Percentiles rank a stretch among this genome's conserved stretches.
Conservation (phyloP, 1,284 basidiomycete genomes). For the Microbotryum scabiosae region DNA sequence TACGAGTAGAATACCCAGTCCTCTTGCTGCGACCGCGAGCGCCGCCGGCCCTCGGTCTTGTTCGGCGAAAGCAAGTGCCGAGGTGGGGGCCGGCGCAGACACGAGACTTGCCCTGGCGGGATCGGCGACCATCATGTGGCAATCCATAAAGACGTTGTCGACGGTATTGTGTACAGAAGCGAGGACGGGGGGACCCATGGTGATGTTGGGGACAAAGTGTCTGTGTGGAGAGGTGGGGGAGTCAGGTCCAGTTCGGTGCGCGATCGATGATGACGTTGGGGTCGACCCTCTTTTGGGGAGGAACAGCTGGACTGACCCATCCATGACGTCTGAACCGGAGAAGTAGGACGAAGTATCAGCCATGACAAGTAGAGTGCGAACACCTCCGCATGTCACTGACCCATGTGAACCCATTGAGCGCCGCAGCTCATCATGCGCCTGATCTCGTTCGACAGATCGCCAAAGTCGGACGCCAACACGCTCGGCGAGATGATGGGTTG, state of each 20-base stretch:
- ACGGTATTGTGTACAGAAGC: constrained; percentile 79
- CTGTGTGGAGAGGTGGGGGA: constrained; percentile 43
- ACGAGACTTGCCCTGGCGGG: constrained; percentile 63
- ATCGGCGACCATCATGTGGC: constrained; percentile 99
- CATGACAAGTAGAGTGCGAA: background rate
- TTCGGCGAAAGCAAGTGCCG: too few species aligned
- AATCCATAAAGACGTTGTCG: constrained; percentile 98
- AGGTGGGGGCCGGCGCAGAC: background rate
- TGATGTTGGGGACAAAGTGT: constrained; percentile 98
- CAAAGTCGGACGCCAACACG: constrained; percentile 65
- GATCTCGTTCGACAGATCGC: constrained; percentile 82
- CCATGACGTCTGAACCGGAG: constrained; percentile 72
- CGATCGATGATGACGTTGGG: too few species aligned
- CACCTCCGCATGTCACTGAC: constrained; percentile 45
- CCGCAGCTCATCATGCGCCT: constrained; percentile 84
- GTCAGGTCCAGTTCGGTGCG: background rate
- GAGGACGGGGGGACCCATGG: constrained; percentile 80
- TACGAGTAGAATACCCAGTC: background rate
- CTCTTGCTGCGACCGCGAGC: background rate
- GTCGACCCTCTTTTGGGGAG: background rate
- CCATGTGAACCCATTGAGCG: constrained; percentile 95
- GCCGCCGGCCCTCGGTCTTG: too few species aligned
- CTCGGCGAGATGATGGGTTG: constrained; percentile 35
- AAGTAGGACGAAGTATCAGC: background rate
- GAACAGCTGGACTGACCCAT: constrained; percentile 56